Percentiles rank a stretch among this genome's conserved stretches.
These are phyloP conservation scores for Fusarium veterinarium DNA, from an alignment of 2,329 filamentous ascomycete species.

Conservation along the genomic window DNA sequence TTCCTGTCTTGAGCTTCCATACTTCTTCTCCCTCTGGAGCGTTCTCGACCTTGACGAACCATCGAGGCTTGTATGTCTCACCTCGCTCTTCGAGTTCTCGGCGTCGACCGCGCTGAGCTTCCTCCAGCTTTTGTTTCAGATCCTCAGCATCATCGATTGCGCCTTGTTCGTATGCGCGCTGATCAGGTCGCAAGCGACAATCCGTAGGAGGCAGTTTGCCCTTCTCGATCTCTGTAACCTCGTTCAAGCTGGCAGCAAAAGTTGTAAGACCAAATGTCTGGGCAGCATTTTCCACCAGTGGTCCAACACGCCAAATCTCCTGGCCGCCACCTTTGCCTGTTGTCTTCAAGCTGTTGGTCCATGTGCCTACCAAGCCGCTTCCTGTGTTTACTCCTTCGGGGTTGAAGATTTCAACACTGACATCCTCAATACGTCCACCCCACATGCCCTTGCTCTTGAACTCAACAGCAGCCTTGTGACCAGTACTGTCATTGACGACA, in stretches of 20 bases:
- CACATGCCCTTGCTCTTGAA: conserved; percentile 99
- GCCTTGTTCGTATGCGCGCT: conserved; percentile 84
- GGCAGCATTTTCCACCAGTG: conserved; percentile 80
- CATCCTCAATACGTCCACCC: conserved; percentile 91
- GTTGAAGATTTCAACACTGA: conserved; percentile 79
- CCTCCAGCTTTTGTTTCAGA: conserved; percentile 85
- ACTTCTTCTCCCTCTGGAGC: conserved; percentile 71
- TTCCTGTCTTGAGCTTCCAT: conserved; percentile 82
- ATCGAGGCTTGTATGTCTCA: conserved; percentile 78
- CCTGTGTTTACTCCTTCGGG: conserved; percentile 73
- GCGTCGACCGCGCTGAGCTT: conserved; percentile 81
- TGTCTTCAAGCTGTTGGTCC: conserved; percentile 80
- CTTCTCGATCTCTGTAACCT: conserved; percentile 84
- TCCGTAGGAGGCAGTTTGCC: conserved; percentile 83
- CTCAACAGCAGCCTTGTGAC: conserved; percentile 84
- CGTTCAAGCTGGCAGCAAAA: conserved; percentile 89
- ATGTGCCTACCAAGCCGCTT: conserved; percentile 80
- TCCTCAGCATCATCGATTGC: conserved; percentile 85
- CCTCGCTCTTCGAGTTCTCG: conserved; percentile 80
- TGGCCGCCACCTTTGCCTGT: conserved; percentile 70
- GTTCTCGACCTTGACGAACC: conserved; percentile 82
- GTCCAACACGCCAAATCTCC: conserved; percentile 82
- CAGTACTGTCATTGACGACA: conserved; percentile 84
- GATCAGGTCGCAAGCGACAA: conserved; percentile 85
- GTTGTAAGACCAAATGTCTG: conserved; percentile 88